phyloP scores from a whole-genome alignment of 768 basidiomycete genomes.

The Pholiota microspora region DNA sequence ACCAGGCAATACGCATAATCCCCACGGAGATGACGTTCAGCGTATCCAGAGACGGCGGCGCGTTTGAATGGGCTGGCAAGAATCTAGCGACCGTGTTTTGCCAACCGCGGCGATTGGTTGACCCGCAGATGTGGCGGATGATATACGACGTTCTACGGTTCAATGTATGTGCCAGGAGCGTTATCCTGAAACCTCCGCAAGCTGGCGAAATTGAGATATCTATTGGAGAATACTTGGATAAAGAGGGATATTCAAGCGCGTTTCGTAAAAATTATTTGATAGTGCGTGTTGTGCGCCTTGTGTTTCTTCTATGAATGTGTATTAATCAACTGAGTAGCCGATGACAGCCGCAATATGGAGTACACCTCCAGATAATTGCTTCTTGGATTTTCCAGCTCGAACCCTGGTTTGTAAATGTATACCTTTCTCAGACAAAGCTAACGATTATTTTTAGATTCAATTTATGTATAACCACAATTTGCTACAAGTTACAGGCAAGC shows the following conservation, averaged over 20 bases:
- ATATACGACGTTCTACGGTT: constrained; percentile 71
- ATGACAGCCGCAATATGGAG: constrained; percentile 85
- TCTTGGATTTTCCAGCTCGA: constrained; percentile 66
- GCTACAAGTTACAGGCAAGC: constrained; percentile 67
- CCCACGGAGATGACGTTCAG: constrained; percentile 78
- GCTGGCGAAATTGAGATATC: constrained; percentile 43
- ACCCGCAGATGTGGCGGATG: constrained; percentile 69
- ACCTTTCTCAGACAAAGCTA: neutral
- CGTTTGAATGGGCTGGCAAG: constrained; percentile 77
- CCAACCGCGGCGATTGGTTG: constrained; percentile 58
- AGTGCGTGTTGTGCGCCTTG: constrained; percentile 38
- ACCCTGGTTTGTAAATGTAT: constrained; percentile 45
- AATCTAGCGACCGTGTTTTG: constrained; percentile 63
- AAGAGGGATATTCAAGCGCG: constrained; percentile 60
- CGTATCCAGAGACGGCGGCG: constrained; percentile 66
- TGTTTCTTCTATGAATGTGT: neutral
- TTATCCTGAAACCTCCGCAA: constrained; percentile 32
- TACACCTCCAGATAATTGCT: constrained; percentile 68
- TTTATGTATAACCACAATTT: constrained; percentile 77
- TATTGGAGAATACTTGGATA: constrained; percentile 58
- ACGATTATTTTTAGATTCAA: constrained; percentile 41
- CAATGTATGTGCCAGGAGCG: constrained; percentile 61
- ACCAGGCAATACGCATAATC: constrained; percentile 43
- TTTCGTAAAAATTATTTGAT: constrained; percentile 78
- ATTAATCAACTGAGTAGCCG: constrained; percentile 40